Percentiles rank a stretch among this genome's conserved stretches.
Conservation (phyloP, 2,329 filamentous ascomycete species). For the Stemphylium beticola region DNA sequence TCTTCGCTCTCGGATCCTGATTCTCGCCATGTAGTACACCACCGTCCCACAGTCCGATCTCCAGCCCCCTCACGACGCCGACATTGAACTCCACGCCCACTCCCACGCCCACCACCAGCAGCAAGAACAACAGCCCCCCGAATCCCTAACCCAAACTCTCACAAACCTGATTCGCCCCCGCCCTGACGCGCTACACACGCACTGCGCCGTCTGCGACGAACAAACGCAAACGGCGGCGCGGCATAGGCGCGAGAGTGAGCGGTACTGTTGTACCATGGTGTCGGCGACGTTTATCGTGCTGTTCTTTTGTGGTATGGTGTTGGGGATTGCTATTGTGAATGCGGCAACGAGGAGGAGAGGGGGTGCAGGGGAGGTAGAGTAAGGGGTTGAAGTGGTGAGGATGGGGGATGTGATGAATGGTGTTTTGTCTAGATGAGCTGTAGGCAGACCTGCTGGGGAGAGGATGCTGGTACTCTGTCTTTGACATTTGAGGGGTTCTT, state of each 20-base stretch:
- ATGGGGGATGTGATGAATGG: too few species aligned
- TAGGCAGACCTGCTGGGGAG: too few species aligned
- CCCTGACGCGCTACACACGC: slow-evolving; percentile 25
- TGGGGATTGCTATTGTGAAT: slow-evolving; percentile 25
- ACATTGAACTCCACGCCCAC: slow-evolving; percentile 29
- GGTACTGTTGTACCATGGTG: slow-evolving; percentile 35
- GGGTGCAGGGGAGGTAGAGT: background rate
- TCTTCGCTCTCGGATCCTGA: too few species aligned
- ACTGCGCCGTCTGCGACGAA: slow-evolving; percentile 39
- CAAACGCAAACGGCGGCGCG: slow-evolving; percentile 23
- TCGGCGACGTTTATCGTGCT: slow-evolving; percentile 28
- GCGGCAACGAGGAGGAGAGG: slow-evolving; percentile 3
- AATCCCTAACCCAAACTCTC: slow-evolving; percentile 32
- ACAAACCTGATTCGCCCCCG: slow-evolving; percentile 31
- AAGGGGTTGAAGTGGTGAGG: too few species aligned
- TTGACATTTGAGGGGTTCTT: background rate
- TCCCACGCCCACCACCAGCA: slow-evolving; percentile 12
- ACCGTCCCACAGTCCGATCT: slow-evolving; percentile 31
- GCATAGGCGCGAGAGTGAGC: slow-evolving; percentile 24
- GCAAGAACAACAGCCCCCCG: slow-evolving; percentile 5
- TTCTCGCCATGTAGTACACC: slow-evolving; percentile 24
- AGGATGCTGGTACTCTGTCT: too few species aligned
- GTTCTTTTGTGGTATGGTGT: slow-evolving; percentile 21
- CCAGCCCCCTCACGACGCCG: slow-evolving; percentile 8
- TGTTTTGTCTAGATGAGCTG: too few species aligned